Base-by-base conservation (phyloP, 495 filamentous ascomycete species). In the Elasticomyces elasticus region DNA sequence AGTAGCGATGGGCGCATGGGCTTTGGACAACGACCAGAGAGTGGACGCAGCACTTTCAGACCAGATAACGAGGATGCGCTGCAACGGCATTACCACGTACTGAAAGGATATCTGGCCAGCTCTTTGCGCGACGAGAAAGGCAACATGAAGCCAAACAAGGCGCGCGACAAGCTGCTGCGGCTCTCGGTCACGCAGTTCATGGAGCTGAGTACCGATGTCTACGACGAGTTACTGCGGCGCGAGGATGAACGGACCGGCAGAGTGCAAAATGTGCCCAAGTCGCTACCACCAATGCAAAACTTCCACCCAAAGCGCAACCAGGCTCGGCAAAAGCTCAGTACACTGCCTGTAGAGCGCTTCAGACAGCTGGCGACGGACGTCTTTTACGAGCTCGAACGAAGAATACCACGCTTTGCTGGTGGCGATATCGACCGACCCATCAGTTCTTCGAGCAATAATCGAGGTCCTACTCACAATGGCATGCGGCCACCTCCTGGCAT, bases 301-400 rank as follows among this genome's bases (percentile, higher is more conserved):
- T 97, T 96, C 70, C 94, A 98, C 71, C 87, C 88, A 20, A 97
- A 97, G 70, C 83, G 92, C 44, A 98, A 98, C 65, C 89, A 96
- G 67, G 92, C 92, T 6, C 79, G 92, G 45, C 86, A 94, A 70
- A 95, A 92, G 67, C 81, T 98, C 13, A 87, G 87, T 1, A 92
- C 88, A 0, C 78, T 97, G 7, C 86, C 87, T 23, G 79, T 84
- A 23, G 80, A 84, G 12, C 76, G 89, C 23, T 98, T 98, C 65
- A 77, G 87, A 50, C 90, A 96, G 60, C 74, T 98, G 5, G 92
- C 89, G 13, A 95, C 87, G 19, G 92, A 98, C 72, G 94, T 98
- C 13, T 96, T 89, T 65, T 92, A 82, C 66, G 92, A 98, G 62
- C 69, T 97, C 41, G 92, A 97, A 69, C 77, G 91, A 41, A 78